phyloP scores from a whole-genome alignment of 345 rosid species.

The Gossypium arboreum region DNA sequence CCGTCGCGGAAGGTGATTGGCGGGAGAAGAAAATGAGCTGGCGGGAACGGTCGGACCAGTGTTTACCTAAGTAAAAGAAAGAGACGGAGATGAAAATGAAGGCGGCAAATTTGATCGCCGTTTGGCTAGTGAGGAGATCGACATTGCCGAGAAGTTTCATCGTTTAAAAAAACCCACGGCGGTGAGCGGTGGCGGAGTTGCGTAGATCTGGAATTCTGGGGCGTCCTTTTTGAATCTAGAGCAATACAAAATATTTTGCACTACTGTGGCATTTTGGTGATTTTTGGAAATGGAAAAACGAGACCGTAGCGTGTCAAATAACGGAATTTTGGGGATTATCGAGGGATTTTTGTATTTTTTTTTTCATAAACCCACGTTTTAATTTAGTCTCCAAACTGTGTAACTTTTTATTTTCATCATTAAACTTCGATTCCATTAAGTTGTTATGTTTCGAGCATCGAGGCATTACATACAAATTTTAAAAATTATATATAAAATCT shows the following conservation, averaged over 20 bases:
- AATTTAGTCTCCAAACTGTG: too few relatives aligned
- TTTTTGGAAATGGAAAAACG: not conserved
- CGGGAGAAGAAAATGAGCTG: conserved; percentile 76
- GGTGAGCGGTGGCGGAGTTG: conserved; percentile 3
- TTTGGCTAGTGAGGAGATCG: conserved; percentile 40
- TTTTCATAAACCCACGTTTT: too few relatives aligned
- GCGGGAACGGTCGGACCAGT: conserved; percentile 65
- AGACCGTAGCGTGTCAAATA: not conserved
- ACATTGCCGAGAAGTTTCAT: conserved; percentile 47
- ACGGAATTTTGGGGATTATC: not conserved
- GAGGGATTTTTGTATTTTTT: not conserved
- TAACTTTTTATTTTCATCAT: too few relatives aligned
- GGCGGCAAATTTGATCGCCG: conserved; percentile 42
- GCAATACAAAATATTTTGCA: not conserved
- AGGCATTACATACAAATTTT: too few relatives aligned
- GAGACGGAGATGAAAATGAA: conserved; percentile 49
- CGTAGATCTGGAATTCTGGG: not conserved
- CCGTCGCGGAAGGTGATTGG: conserved; percentile 18
- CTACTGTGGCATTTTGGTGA: conserved; percentile 9
- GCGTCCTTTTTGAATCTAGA: not conserved
- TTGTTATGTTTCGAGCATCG: too few relatives aligned
- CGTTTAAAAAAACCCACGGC: not conserved
- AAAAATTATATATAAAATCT: too few relatives aligned
- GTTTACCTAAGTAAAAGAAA: conserved; percentile 84
- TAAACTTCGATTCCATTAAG: too few relatives aligned